Percentiles rank a stretch among this genome's conserved stretches.
Conservation (phyloP, 2,329 filamentous ascomycete species). For the Gremmenia infestans region DNA sequence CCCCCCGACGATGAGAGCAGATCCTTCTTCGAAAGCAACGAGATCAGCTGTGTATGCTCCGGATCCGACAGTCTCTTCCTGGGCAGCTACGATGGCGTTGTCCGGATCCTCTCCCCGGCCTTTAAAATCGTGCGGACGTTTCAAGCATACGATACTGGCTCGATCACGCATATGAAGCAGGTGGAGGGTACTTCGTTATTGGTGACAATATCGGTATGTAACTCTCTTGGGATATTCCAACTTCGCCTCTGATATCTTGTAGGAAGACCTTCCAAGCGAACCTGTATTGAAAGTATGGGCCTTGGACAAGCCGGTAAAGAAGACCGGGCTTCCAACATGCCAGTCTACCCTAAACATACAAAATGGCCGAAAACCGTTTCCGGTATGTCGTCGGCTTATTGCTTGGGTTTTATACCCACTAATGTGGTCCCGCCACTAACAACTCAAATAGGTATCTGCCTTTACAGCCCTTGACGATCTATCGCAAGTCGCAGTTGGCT, state of each 20-base stretch:
- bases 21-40: conserved; percentile 74
- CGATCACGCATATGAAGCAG: conserved; percentile 89
- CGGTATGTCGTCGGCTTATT: conserved; percentile 47
- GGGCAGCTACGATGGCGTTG: conserved; percentile 76
- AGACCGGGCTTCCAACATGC: conserved; percentile 83
- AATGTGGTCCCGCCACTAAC: neutral
- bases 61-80: conserved; percentile 88
- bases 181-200: conserved; percentile 81
- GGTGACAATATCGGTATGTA: conserved; percentile 66
- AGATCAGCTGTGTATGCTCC: conserved; percentile 77
- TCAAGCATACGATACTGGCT: conserved; percentile 73
- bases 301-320: conserved; percentile 88
- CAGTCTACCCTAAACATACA: conserved; percentile 80
- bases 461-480: conserved; percentile 85
- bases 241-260: conserved; percentile 31
- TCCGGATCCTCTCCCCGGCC: conserved; percentile 79
- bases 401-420: neutral
- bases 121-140: conserved; percentile 88
- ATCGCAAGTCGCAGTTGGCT: conserved; percentile 89
- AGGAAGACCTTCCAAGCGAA: conserved; percentile 83
- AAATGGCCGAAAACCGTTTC: conserved; percentile 88
- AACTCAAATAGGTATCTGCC: conserved; percentile 62
- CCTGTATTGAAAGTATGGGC: conserved; percentile 97
- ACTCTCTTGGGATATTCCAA: neutral
- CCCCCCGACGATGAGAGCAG: conserved; percentile 72